Conservation (phyloP, 139 green algal species). For the Chlamydomonas schloesseri region DNA sequence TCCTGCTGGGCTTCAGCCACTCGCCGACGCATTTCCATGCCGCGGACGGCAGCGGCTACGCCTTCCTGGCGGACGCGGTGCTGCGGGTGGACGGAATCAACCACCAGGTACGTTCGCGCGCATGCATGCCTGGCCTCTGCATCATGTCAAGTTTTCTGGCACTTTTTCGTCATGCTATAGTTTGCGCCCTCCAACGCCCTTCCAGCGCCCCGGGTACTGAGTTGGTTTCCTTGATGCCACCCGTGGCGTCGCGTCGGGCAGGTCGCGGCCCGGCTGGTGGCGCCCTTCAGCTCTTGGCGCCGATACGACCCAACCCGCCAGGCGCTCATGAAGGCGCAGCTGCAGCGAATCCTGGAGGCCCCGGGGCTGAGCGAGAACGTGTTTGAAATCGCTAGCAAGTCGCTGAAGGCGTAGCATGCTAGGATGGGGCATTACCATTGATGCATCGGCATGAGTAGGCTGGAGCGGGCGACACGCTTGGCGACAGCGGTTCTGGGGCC, state of each 20-base stretch:
- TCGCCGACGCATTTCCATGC: constrained; percentile 96
- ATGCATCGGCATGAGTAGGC: no score
- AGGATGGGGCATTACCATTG: no score
- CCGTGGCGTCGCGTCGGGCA: no score
- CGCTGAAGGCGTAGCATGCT: constrained; percentile 23
- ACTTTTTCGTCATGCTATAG: no score
- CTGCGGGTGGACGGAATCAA: constrained; percentile 90
- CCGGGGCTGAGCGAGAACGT: constrained; percentile 91
- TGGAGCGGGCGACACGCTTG: no score
- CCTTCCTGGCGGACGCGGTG: constrained; percentile 92
- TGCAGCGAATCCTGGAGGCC: constrained; percentile 83
- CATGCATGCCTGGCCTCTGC: no score
- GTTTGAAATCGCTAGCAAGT: constrained; percentile 94
- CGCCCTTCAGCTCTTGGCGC: constrained; percentile 87
- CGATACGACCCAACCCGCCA: constrained; percentile 89
- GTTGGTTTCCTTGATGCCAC: no score
- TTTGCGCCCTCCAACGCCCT: no score
- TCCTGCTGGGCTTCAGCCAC: constrained; percentile 84
- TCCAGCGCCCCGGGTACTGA: no score
- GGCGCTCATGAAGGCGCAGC: constrained; percentile 84
- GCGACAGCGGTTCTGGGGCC: no score
- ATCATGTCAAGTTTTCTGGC: no score
- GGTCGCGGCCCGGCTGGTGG: constrained; percentile 82
- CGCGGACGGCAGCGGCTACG: constrained; percentile 92
- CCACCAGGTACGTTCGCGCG: constrained; percentile 74